These are phyloP conservation scores for Staphylotrichum longicolle DNA, from an alignment of 495 filamentous ascomycete species.

Conservation along the genomic window DNA sequence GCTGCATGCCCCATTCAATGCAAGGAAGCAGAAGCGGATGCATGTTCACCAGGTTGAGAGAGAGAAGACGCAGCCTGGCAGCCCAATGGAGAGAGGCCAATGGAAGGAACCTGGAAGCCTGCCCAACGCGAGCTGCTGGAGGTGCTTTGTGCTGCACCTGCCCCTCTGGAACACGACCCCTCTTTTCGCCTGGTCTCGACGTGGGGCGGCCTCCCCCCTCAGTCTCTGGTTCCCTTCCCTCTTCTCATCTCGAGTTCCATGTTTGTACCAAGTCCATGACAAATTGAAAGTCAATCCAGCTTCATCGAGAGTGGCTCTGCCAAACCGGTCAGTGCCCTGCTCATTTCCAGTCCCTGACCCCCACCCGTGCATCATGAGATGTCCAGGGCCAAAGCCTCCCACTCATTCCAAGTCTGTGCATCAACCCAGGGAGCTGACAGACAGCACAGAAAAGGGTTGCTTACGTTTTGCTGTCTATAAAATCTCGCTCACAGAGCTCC, in stretches of 20 bases:
- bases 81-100: neutral
- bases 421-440: neutral
- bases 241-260: neutral
- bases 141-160: constrained; percentile 8
- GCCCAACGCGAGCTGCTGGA: neutral
- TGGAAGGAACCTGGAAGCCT: neutral
- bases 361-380: constrained; percentile 23
- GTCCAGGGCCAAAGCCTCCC: constrained; percentile 17
- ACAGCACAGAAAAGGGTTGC: neutral
- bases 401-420: neutral
- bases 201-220: constrained; percentile 1
- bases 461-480: constrained; percentile 9
- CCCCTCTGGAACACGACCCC: constrained; percentile 13
- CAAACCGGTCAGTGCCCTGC: constrained; percentile 20
- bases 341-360: constrained; percentile 13
- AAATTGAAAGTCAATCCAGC: neutral
- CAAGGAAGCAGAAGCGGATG: no score
- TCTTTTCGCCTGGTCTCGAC: constrained; percentile 7
- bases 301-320: constrained; percentile 3
- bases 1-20: neutral
- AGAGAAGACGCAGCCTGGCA: neutral
- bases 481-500: neutral
- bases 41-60: no score
- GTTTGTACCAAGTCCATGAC: neutral
- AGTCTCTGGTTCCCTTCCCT: constrained; percentile 3